These are phyloP conservation scores for Lichina pygmaea DNA, from an alignment of 495 filamentous ascomycete genomes.

Conservation along the genomic window DNA sequence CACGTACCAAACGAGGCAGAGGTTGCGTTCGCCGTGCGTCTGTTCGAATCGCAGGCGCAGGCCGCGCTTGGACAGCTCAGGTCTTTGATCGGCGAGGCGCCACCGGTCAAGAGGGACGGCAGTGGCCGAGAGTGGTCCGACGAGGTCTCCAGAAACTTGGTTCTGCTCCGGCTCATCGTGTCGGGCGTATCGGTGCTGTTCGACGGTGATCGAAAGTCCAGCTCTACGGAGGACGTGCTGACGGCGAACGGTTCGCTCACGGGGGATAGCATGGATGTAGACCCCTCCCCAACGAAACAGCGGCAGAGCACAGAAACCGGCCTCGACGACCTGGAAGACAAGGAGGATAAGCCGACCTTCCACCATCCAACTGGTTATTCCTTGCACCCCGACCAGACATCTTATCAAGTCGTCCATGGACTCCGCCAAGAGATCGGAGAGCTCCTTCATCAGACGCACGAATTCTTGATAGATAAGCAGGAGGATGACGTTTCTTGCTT, in stretches of 20 bases:
- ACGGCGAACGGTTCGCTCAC: slow-evolving; percentile 18
- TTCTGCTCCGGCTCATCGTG: slow-evolving; percentile 58
- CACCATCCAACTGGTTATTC: slow-evolving; percentile 68
- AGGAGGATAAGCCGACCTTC: slow-evolving; percentile 56
- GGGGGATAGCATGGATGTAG: slow-evolving; percentile 8
- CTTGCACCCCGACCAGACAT: slow-evolving; percentile 28
- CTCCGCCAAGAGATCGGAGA: slow-evolving; percentile 57
- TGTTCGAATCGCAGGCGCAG: slow-evolving; percentile 56
- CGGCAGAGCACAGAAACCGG: slow-evolving; percentile 7
- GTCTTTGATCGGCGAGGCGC: slow-evolving; percentile 50
- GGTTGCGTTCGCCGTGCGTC: slow-evolving; percentile 62
- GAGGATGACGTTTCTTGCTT: slow-evolving; percentile 94
- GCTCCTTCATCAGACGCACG: slow-evolving; percentile 57
- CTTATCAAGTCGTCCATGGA: slow-evolving; percentile 52
- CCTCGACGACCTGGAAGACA: slow-evolving; percentile 48
- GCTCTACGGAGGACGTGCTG: slow-evolving; percentile 10
- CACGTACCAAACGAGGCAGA: slow-evolving; percentile 59
- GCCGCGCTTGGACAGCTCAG: slow-evolving; percentile 39
- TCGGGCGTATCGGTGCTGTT: slow-evolving; percentile 77
- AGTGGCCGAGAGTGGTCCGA: slow-evolving; percentile 98
- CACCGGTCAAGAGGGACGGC: slow-evolving; percentile 73
- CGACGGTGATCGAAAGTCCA: slow-evolving; percentile 37
- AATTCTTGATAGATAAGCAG: slow-evolving; percentile 58
- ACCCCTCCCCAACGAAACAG: not conserved
- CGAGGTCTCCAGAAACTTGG: slow-evolving; percentile 72